Evolutionary conservation across 192 early-diverging fungal species (phyloP).

Genomic region (Rhizoclosmatium globosum): DNA sequence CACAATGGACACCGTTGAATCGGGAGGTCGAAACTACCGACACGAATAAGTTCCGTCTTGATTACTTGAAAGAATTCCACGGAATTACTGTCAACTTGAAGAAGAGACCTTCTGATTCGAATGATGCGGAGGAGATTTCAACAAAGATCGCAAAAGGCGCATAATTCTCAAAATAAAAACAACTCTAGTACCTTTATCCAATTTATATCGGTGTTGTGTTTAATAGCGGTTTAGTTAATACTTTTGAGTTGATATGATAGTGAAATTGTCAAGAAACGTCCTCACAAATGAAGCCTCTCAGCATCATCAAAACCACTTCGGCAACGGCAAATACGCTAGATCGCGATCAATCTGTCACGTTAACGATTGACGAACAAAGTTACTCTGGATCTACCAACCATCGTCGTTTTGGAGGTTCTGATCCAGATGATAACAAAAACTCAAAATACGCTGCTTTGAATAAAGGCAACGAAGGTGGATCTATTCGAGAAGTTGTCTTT

Average conservation of each 20-base stretch:
- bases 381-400: not conserved
- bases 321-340: not conserved
- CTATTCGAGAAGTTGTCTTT: constrained; percentile 14
- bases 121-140: not conserved
- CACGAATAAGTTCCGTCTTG: constrained; percentile 26
- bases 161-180: not conserved
- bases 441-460: not conserved
- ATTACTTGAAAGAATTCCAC: constrained; percentile 24
- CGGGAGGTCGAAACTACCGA: constrained; percentile 22
- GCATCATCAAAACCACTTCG: not conserved
- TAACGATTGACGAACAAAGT: not conserved
- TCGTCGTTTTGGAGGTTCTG: not conserved
- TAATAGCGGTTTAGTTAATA: too few relatives aligned
- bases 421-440: not conserved
- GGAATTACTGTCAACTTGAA: not conserved
- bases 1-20: constrained; percentile 42
- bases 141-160: not conserved
- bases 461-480: not conserved
- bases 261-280: not conserved
- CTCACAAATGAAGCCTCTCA: not conserved
- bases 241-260: too few relatives aligned
- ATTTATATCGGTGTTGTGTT: too few relatives aligned
- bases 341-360: not conserved
- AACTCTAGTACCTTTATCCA: too few relatives aligned
- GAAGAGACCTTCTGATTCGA: not conserved